Percentiles rank a stretch among this genome's conserved stretches.
These are phyloP conservation scores for Wickerhamomyces queroliae DNA, from an alignment of 805 yeast genomes.

Conservation along the genomic window DNA sequence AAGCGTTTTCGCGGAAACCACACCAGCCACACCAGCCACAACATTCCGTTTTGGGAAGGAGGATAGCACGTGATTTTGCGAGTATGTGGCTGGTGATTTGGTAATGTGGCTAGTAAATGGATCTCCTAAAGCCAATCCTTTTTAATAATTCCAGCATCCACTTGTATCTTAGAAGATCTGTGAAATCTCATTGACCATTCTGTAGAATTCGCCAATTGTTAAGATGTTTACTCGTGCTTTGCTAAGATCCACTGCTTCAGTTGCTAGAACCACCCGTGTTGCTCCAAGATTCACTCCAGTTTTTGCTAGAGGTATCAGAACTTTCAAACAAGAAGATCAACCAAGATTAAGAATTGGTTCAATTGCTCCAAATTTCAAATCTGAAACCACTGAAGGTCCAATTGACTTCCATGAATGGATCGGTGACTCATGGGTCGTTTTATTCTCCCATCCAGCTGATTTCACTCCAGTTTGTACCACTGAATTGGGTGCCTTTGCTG, in stretches of 20 bases:
- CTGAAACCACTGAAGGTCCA: slow-evolving; percentile 76
- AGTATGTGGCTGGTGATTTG: neutral
- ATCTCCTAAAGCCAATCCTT: too few species aligned
- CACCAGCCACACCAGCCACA: neutral
- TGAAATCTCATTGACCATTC: too few species aligned
- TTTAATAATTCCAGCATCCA: too few species aligned
- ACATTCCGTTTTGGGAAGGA: neutral
- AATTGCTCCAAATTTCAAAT: slow-evolving; percentile 82
- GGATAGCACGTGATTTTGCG: neutral
- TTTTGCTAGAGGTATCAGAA: slow-evolving; percentile 31
- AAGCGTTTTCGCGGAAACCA: neutral
- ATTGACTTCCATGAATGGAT: slow-evolving; percentile 84
- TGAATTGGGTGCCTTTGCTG: slow-evolving; percentile 90
- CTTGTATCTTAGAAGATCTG: too few species aligned
- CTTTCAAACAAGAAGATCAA: slow-evolving; percentile 48
- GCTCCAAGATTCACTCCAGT: slow-evolving; percentile 16
- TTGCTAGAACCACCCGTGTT: slow-evolving; percentile 11
- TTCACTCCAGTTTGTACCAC: slow-evolving; percentile 97
- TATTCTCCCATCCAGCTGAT: slow-evolving; percentile 94
- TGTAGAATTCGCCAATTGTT: neutral
- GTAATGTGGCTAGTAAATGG: neutral
- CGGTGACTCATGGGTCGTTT: slow-evolving; percentile 80
- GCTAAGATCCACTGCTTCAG: slow-evolving; percentile 20
- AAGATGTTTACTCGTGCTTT: slow-evolving; percentile 24
- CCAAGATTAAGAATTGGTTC: slow-evolving; percentile 76